Evolutionary conservation across 345 rosid genomes (phyloP), one percentile per base, ranked within the genome.

Genomic region (Aquilaria malaccensis): DNA sequence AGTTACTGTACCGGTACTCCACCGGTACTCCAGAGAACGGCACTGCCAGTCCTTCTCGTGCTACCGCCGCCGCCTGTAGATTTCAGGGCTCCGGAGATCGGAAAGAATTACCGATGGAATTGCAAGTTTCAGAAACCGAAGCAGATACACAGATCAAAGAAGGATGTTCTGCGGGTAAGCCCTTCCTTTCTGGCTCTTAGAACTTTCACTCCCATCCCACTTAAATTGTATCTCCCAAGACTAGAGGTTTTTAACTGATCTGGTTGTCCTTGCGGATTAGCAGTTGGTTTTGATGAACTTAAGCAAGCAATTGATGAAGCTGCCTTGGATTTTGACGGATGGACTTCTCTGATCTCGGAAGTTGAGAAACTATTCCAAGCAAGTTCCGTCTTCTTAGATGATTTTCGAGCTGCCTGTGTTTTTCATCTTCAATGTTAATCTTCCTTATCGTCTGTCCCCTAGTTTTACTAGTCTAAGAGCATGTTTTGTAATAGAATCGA

Each of bases 281-380:
- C 77, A 79, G 85, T 67, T 71, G 72, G 65, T 45, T 29, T 75
- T 45, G 82, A 72, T 29, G 77, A 76, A 66, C 71, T 87, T 48
- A 53, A 55, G 65, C 76, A 74, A 63, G 43, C 74, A 0, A 54
- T 81, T 13, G 67, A 77, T 33, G 54, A 66, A 33, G 89, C 74
- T 33, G 63, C 69, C 52, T 78, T 85, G 32, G 75, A 80, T 30
- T 88, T 85, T 61, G 81, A 83, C 61, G 90, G 85, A 9, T 88
- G 92, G 96, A 72, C 81, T 68, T 76, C 77, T 9, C 81, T 85
- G 53, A 79, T 85, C 51, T 71, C 78, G n/a, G 80, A 75, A 60
- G 59, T 80, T 33, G 96, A 88, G 70, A 69, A 31, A 45, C 61
- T 63, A 14, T 76, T 48, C 63, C 81, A 74, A 7, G 96, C 83